phyloP scores from a whole-genome alignment of 257 asterid genomes.

The Scutellaria galericulata region DNA sequence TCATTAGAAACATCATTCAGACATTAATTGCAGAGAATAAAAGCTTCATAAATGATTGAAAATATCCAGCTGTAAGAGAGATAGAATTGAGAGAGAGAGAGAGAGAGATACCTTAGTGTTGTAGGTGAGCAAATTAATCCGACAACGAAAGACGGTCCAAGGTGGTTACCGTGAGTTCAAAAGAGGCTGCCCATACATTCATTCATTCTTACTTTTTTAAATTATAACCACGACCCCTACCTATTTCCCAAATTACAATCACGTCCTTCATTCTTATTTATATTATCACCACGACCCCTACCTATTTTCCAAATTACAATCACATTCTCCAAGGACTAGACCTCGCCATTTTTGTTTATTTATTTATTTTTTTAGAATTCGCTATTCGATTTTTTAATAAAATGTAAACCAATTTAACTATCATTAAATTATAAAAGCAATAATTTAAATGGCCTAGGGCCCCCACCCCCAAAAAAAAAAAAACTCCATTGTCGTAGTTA shows the following conservation, averaged over 20 bases:
- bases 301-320: too few relatives aligned
- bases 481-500: neutral
- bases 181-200: too few relatives aligned
- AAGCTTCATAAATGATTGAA: neutral
- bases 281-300: too few relatives aligned
- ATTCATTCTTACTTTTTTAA: neutral
- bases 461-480: neutral
- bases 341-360: too few relatives aligned
- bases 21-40: constrained; percentile 24
- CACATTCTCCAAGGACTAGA: too few relatives aligned
- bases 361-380: too few relatives aligned
- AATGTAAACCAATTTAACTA: neutral
- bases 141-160: constrained; percentile 19
- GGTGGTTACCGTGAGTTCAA: neutral
- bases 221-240: neutral
- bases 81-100: neutral
- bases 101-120: constrained; percentile 21
- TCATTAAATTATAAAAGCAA: neutral
- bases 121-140: constrained; percentile 10
- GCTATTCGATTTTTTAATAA: too few relatives aligned
- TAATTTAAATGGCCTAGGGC: neutral
- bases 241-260: neutral
- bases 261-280: neutral
- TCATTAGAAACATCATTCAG: constrained; percentile 7
- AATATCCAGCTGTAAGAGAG: constrained; percentile 22